Evolutionary conservation across 73 alveolate genomes (phyloP).

Genomic region (Durusdinium trenchii): DNA sequence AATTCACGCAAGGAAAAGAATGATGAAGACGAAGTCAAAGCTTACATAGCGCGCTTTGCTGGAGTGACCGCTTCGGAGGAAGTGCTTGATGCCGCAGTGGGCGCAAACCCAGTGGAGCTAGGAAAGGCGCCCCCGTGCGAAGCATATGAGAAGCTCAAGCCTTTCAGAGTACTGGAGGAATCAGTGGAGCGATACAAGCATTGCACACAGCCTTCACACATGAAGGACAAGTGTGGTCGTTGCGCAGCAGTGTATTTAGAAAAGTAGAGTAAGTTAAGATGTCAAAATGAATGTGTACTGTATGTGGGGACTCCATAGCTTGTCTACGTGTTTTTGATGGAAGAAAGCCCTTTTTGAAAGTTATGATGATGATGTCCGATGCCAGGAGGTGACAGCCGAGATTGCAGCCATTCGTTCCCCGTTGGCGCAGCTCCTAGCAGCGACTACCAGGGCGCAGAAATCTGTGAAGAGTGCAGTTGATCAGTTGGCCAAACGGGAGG

Average conservation of each 20-base stretch:
- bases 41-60: not conserved
- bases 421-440: not conserved
- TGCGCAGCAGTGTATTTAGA: not conserved
- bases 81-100: not conserved
- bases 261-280: too few relatives aligned
- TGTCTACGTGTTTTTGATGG: not conserved
- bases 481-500: not conserved
- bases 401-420: not conserved
- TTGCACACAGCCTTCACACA: conserved; percentile 20
- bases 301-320: not conserved
- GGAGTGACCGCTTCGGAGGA: not conserved
- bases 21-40: not conserved
- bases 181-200: not conserved
- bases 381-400: not conserved
- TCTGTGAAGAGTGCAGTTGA: not conserved
- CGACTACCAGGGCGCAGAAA: not conserved
- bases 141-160: not conserved
- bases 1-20: too few relatives aligned
- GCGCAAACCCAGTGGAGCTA: too few relatives aligned
- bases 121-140: conserved; percentile 28
- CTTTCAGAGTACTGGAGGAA: not conserved
- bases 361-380: not conserved
- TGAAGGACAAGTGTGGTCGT: conserved; percentile 16
- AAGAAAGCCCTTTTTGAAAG: not conserved
- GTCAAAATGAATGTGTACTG: not conserved